Conservation (phyloP, 352 stramenopile species). For the Globisporangium spinosum region DNA sequence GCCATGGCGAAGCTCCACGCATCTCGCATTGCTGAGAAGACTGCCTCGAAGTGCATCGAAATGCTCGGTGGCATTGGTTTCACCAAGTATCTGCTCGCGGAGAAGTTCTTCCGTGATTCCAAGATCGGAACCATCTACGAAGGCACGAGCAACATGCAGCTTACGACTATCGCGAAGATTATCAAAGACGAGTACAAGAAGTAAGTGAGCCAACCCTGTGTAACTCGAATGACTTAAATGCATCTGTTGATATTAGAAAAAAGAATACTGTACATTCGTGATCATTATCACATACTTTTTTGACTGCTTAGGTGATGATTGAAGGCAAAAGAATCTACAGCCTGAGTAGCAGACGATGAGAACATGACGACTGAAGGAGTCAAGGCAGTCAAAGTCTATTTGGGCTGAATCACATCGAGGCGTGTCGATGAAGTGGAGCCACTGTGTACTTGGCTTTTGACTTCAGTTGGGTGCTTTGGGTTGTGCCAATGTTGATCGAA, state of each 20-base stretch:
- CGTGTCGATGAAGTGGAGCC: conserved; percentile 3
- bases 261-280: background rate
- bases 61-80: conserved; percentile 95
- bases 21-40: conserved; percentile 93
- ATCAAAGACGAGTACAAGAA: conserved; percentile 88
- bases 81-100: conserved; percentile 90
- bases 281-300: background rate
- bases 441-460: background rate
- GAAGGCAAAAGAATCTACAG: background rate
- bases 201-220: conserved; percentile 20
- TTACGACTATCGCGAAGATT: conserved; percentile 91
- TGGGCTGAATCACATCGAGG: background rate
- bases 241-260: conserved; percentile 12
- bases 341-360: too few relatives aligned
- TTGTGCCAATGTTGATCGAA: background rate
- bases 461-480: background rate
- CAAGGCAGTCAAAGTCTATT: background rate
- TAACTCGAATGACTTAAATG: background rate
- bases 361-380: too few relatives aligned
- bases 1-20: conserved; percentile 96
- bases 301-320: background rate
- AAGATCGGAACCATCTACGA: conserved; percentile 98
- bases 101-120: conserved; percentile 97
- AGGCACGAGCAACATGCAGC: conserved; percentile 97
- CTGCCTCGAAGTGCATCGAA: conserved; percentile 95